Evolutionary conservation across 75 land plant species (phyloP), one percentile per base, ranked within the genome.

Genomic region (Gnetum montanum): DNA sequence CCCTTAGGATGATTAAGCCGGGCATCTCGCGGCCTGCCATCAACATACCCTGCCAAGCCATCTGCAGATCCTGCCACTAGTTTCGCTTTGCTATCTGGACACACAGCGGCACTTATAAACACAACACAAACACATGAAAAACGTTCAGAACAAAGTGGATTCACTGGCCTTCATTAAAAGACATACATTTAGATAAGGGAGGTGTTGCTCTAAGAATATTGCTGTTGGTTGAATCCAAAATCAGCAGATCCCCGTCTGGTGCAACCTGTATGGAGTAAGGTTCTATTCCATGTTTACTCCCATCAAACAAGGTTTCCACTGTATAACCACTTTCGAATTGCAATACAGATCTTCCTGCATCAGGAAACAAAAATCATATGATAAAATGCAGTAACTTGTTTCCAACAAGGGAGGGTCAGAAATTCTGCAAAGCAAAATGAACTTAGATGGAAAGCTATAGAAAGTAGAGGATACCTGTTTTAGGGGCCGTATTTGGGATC

Each of bases 281-380:
- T n/a, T 80, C 74, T 2, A 80, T 69, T 28, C 81, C 87, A 31
- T 73, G 68, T 62, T 80, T 87, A 34, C 77, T 83, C 37, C 92
- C 92, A 57, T 87, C 92, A 25, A 87, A 73, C 47, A 79, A 73
- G 25, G 92, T 83, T 59, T 80, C 83, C 23, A 83, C 88, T 11
- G 69, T 64, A 58, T 83, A 87, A 34, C 91, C 87, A 50, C 71
- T 55, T 55, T 86, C 86, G 60, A 71, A 78, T 27, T 73, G 68
- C 68, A 73, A 41, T 61, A 69, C 57, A 11, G 73, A 57, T 25
- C 68, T 77, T 40, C 16, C 43, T 40, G 22, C 65, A 67, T 35
- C 44, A 46, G 11, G 44, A 8, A 30, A 46, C 13, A 20, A 61
- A 61, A 12, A 25, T 11, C 45, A 49, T 31, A 40, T 54, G 31